These are phyloP conservation scores for Sclerospora graminicola DNA, from an alignment of 352 stramenopile species.

Conservation along the genomic window DNA sequence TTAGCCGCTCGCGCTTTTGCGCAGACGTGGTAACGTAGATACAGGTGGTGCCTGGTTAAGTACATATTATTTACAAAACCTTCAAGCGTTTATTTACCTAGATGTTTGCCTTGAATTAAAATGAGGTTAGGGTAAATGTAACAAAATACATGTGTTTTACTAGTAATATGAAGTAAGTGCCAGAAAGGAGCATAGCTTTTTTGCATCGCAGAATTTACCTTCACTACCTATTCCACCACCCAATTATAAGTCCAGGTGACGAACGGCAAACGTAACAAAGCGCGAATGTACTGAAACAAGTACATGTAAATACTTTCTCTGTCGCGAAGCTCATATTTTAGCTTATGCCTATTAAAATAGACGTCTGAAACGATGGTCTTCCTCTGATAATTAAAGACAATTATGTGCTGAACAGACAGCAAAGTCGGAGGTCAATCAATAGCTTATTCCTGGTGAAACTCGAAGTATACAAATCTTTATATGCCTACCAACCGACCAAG, in stretches of 20 bases:
- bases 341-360: too few relatives aligned
- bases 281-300: background rate
- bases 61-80: too few relatives aligned
- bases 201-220: too few relatives aligned
- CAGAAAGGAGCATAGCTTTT: too few relatives aligned
- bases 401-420: background rate
- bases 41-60: too few relatives aligned
- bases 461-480: conserved; percentile 14
- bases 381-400: background rate
- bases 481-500: conserved; percentile 16
- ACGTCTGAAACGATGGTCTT: too few relatives aligned
- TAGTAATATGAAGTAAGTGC: too few relatives aligned
- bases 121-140: too few relatives aligned
- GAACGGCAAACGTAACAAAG: background rate
- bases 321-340: background rate
- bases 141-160: too few relatives aligned
- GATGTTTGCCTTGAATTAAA: too few relatives aligned
- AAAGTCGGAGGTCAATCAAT: background rate
- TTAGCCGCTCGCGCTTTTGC: conserved; percentile 31
- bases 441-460: conserved; percentile 2
- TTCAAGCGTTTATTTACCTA: too few relatives aligned
- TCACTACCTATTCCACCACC: background rate
- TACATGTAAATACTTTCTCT: background rate
- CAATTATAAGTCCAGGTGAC: background rate
- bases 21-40: background rate